Evolutionary conservation across 495 filamentous ascomycete genomes (phyloP).

Genomic region (Friedmanniomyces endolithicus): DNA sequence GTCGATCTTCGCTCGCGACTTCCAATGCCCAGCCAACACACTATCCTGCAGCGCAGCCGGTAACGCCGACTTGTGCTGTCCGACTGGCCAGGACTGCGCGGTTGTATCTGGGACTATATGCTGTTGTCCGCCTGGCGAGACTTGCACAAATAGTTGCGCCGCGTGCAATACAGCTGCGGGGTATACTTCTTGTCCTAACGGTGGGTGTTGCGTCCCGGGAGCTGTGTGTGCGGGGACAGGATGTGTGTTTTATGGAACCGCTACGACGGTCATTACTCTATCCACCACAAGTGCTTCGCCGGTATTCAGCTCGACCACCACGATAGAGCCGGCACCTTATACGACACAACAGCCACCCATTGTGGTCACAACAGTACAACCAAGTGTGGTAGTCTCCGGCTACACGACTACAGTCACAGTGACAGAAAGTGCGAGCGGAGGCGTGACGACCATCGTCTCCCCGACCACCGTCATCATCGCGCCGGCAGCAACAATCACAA

Average conservation of each 20-base stretch:
- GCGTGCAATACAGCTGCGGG: constrained; percentile 43
- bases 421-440: constrained; percentile 4
- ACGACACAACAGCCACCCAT: background rate
- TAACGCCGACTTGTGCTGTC: constrained; percentile 66
- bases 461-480: constrained; percentile 5
- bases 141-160: constrained; percentile 52
- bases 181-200: constrained; percentile 54
- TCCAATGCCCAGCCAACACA: constrained; percentile 64
- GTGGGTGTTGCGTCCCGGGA: constrained; percentile 74
- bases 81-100: constrained; percentile 51
- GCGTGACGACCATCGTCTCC: constrained; percentile 2
- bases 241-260: constrained; percentile 45
- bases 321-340: background rate
- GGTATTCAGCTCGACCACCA: background rate
- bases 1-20: constrained; percentile 38
- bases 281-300: constrained; percentile 11
- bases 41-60: constrained; percentile 46
- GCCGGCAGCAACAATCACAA: constrained; percentile 16
- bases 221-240: constrained; percentile 69
- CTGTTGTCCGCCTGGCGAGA: constrained; percentile 65
- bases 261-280: constrained; percentile 18
- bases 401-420: constrained; percentile 13
- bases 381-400: background rate
- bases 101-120: constrained; percentile 65
- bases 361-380: background rate